Conservation (phyloP, 805 yeast species). For the Myxozyma lipomycoides region DNA sequence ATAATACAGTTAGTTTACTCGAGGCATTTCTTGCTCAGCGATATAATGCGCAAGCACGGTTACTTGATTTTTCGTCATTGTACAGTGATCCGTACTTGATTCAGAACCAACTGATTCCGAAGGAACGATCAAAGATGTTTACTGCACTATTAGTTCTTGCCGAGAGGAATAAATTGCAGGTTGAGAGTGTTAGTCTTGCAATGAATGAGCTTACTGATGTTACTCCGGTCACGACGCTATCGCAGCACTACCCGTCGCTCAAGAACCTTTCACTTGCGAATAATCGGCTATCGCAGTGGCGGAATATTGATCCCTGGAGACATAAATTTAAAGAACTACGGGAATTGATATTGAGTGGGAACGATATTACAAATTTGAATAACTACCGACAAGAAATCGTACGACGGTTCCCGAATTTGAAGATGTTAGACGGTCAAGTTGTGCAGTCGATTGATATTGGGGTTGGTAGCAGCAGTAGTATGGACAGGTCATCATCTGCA, state of each 20-base stretch:
- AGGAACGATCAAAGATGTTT: conserved; percentile 61
- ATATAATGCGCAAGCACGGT: conserved; percentile 57
- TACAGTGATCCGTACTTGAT: conserved; percentile 59
- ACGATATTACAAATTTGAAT: conserved; percentile 52
- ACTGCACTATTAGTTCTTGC: conserved; percentile 57
- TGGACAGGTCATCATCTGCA: conserved; percentile 14
- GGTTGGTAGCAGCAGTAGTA: neutral
- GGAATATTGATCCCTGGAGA: conserved; percentile 67
- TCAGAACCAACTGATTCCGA: conserved; percentile 60
- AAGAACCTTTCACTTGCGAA: conserved; percentile 75
- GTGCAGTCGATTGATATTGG: conserved; percentile 59
- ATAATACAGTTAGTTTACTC: conserved; percentile 56
- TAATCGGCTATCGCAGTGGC: conserved; percentile 59
- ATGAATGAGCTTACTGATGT: conserved; percentile 63
- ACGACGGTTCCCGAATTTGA: conserved; percentile 71
- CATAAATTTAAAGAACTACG: conserved; percentile 68
- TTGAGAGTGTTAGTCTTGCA: conserved; percentile 46
- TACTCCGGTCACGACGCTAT: conserved; percentile 54
- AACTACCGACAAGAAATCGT: conserved; percentile 58
- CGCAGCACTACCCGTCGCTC: conserved; percentile 69
- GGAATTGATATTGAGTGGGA: conserved; percentile 73
- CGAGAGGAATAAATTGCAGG: conserved; percentile 11
- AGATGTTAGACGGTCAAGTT: conserved; percentile 70
- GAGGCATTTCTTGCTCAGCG: conserved; percentile 59
- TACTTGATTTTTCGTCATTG: conserved; percentile 67